phyloP scores from a whole-genome alignment of 805 yeast genomes.

The Candida krabiensis region DNA sequence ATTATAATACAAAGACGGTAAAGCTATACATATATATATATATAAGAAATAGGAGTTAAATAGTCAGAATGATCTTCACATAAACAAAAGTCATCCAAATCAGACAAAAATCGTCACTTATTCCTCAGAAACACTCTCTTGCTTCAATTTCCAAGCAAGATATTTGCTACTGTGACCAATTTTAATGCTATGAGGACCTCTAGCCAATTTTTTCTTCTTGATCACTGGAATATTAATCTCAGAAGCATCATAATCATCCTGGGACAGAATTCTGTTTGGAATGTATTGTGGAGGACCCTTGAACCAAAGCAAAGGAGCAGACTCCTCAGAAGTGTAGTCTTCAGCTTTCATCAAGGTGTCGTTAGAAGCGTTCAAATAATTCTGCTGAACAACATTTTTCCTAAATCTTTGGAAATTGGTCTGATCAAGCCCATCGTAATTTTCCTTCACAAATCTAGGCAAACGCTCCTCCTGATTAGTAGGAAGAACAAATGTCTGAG shows the following conservation, averaged over 20 bases:
- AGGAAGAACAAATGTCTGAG: conserved; percentile 37
- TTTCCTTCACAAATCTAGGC: conserved; percentile 34
- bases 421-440: conserved; percentile 32
- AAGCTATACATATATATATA: too few relatives aligned
- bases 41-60: too few relatives aligned
- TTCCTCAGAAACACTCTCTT: neutral
- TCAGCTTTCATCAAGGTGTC: conserved; percentile 22
- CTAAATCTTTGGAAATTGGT: conserved; percentile 31
- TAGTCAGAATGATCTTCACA: too few relatives aligned
- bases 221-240: conserved; percentile 18
- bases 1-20: too few relatives aligned
- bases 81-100: too few relatives aligned
- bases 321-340: conserved; percentile 15
- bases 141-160: conserved; percentile 53
- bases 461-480: conserved; percentile 34
- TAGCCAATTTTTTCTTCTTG: conserved; percentile 17
- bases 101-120: too few relatives aligned
- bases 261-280: conserved; percentile 37
- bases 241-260: conserved; percentile 9
- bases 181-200: conserved; percentile 35
- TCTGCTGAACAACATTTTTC: conserved; percentile 19
- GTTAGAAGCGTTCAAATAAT: conserved; percentile 16
- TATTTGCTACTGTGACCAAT: conserved; percentile 76
- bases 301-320: conserved; percentile 57
- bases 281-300: conserved; percentile 62